These are phyloP conservation scores for Colletotrichum gigasporum DNA, from an alignment of 2,329 filamentous ascomycete species.

Conservation along the genomic window DNA sequence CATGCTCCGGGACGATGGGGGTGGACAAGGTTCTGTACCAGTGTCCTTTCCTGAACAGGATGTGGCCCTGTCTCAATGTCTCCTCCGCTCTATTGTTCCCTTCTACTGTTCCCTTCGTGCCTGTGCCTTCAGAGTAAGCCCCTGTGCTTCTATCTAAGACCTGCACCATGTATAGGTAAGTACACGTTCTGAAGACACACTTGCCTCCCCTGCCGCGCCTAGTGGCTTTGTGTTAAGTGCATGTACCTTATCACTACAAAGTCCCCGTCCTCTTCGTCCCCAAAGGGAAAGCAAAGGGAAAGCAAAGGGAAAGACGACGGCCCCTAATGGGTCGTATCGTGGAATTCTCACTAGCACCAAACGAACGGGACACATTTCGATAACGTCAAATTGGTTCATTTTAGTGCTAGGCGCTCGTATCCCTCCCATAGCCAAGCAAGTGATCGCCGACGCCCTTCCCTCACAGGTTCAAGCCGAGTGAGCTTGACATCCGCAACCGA, in stretches of 20 bases:
- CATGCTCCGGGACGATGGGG: slow-evolving; percentile 7
- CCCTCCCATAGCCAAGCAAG: neutral
- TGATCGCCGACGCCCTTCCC: slow-evolving; percentile 4
- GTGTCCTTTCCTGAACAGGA: neutral
- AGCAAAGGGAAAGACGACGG: neutral
- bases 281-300: neutral
- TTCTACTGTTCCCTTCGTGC: slow-evolving; percentile 1
- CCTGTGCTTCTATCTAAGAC: neutral
- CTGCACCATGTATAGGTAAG: neutral
- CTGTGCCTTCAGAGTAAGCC: neutral
- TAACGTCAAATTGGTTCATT: neutral
- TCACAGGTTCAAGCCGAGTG: neutral
- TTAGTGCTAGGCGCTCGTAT: neutral
- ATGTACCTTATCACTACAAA: neutral
- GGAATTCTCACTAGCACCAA: neutral
- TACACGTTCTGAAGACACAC: too few relatives aligned
- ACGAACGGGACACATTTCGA: slow-evolving; percentile 15
- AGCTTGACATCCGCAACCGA: neutral
- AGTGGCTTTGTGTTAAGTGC: slow-evolving; percentile 21
- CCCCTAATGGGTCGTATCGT: neutral
- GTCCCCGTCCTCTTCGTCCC: neutral
- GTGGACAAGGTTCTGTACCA: neutral
- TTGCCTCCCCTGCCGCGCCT: slow-evolving; percentile 15
- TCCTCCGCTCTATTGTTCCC: neutral
- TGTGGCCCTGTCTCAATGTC: neutral